Base-by-base conservation (phyloP, 805 yeast genomes). In the Hanseniaspora guilliermondii region DNA sequence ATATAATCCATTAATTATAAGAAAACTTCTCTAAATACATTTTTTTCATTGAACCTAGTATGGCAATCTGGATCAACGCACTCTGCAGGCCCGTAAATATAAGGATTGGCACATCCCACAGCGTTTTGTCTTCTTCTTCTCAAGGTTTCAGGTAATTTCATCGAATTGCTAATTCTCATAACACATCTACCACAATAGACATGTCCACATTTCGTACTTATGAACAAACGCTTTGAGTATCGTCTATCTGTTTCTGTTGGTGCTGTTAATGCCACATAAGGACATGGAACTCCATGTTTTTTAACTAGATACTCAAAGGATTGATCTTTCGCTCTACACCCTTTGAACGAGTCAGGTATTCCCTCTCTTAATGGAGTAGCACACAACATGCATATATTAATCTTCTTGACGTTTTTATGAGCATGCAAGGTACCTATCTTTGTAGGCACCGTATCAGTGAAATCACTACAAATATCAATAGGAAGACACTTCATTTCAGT, bases 171-270 rank as follows among this genome's bases (percentile, higher is more conserved):
- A n/a, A 83, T 79, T 60, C 80, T 76, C 59, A 78, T 78, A 22
- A 83, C 84, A 68, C 96, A 87, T 41, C 91, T 68, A 0, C 96
- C 96, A 66, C 96, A 87, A 64, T 78, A 87, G 0, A 81, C 76
- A 69, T 87, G 96, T 0, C 96, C 96, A 70, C 96, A 87, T 39
- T 69, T 67, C 0, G 85, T 76, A 19, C 75, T 73, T n/a, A 53
- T 30, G 62, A 82, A 87, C 2, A 83, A 76, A 57, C 87, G 74
- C 60, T 73, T 78, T 0, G 89, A 82, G 35, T 85, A 68, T 54
- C 76, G 82, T 19, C 69, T 61, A 61, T 85, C 94, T 0, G 71
- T 69, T 11, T 70, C 73, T 0, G 82, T 74, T n/a, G 81, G 68
- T 27, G 70, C 68, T 16, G 66, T 63, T 16, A 72, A 59, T 37